Percentiles rank a stretch among this genome's conserved stretches.
Evolutionary conservation across 1,284 basidiomycete genomes (phyloP).

Genomic region (Naganishia albida): DNA sequence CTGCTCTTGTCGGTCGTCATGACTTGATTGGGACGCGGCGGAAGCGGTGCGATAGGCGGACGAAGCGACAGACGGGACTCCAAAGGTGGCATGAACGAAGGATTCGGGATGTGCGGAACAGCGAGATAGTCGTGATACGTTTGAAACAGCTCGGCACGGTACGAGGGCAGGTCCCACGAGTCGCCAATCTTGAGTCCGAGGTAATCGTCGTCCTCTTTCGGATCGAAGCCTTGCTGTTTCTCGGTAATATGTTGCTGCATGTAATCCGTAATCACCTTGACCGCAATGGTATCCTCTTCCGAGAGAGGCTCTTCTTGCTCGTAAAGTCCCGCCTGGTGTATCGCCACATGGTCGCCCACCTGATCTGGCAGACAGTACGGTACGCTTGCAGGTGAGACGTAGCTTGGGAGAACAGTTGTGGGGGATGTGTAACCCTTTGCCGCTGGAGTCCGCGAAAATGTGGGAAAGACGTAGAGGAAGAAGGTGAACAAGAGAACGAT

Average conservation of each 20-base stretch:
- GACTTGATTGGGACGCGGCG: slow-evolving; percentile 40
- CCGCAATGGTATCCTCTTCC: slow-evolving; percentile 19
- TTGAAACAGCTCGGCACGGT: slow-evolving; percentile 37
- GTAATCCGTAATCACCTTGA: slow-evolving; percentile 21
- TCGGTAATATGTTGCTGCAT: slow-evolving; percentile 36
- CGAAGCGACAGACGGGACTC: slow-evolving; percentile 39
- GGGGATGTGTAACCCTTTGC: slow-evolving; percentile 26
- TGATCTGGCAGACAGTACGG: slow-evolving; percentile 27
- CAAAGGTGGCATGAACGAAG: slow-evolving; percentile 36
- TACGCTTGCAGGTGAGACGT: slow-evolving; percentile 18
- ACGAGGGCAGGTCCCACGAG: slow-evolving; percentile 36
- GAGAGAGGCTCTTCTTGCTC: slow-evolving; percentile 3
- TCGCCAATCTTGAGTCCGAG: slow-evolving; percentile 42
- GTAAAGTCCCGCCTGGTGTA: not conserved
- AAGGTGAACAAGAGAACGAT: slow-evolving; percentile 41
- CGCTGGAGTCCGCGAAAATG: not conserved
- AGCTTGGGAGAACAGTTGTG: slow-evolving; percentile 15
- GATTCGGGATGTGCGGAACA: slow-evolving; percentile 21
- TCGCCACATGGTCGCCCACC: not conserved
- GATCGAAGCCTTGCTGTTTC: slow-evolving; percentile 35
- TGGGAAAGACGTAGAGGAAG: slow-evolving; percentile 18
- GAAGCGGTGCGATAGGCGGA: slow-evolving; percentile 39
- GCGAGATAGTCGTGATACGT: slow-evolving; percentile 39
- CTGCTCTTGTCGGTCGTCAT: slow-evolving; percentile 43
- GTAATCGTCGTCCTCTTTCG: slow-evolving; percentile 36